Conservation (phyloP, 225 moss, liverwort and hornwort species). For the Polytrichum commune region DNA sequence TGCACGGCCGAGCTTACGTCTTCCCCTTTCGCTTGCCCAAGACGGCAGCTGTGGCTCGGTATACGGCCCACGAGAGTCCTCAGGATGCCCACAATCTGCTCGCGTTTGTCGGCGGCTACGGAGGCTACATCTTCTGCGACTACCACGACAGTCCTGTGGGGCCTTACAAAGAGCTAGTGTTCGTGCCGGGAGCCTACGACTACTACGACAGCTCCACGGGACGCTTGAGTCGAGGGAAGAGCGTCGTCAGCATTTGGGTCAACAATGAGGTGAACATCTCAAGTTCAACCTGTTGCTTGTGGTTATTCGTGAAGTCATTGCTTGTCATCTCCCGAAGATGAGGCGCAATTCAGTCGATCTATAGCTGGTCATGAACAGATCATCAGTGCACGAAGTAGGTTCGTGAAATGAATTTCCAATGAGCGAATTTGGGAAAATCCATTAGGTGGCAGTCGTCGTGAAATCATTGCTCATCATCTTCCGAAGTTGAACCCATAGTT, state of each 20-base stretch:
- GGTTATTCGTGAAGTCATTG: not conserved
- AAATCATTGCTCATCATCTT: too few species aligned
- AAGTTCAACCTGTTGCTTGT: not conserved
- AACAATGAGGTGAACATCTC: conserved; percentile 22
- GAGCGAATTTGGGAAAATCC: too few species aligned
- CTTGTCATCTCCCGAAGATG: not conserved
- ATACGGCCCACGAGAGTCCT: conserved; percentile 15
- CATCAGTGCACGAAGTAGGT: not conserved
- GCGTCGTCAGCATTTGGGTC: conserved; percentile 28
- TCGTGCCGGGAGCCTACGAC: conserved; percentile 25
- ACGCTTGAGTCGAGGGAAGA: conserved; percentile 7
- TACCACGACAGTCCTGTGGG: conserved; percentile 34
- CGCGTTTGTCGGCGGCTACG: conserved; percentile 23
- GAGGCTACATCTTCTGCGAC: conserved; percentile 15
- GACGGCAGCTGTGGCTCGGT: not conserved
- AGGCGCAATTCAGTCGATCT: not conserved
- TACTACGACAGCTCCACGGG: conserved; percentile 4
- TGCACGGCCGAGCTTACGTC: conserved; percentile 24
- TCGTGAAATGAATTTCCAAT: too few species aligned
- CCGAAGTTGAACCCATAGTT: too few species aligned
- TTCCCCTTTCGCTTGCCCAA: conserved; percentile 18
- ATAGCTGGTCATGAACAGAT: too few species aligned
- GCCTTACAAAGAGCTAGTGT: conserved; percentile 25
- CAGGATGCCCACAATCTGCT: conserved; percentile 5
- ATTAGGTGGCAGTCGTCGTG: too few species aligned